These are phyloP conservation scores for Scheffersomyces amazonensis DNA, from an alignment of 805 yeast genomes.

Conservation along the genomic window DNA sequence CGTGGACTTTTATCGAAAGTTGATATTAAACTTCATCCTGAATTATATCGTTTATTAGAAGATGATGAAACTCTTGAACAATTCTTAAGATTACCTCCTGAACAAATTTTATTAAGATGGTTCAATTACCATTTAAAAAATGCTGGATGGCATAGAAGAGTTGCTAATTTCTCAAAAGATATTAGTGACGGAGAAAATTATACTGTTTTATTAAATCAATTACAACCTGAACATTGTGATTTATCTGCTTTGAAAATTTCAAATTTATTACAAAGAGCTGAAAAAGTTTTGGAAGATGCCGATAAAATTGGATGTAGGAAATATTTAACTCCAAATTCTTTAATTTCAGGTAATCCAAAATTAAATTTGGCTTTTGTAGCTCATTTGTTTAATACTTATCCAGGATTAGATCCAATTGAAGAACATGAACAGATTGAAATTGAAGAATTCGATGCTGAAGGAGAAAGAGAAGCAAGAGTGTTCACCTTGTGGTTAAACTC, in stretches of 20 bases:
- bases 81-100: conserved; percentile 94
- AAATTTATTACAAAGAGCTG: conserved; percentile 81
- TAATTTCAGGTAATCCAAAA: conserved; percentile 95
- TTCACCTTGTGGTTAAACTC: conserved; percentile 97
- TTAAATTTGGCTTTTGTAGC: conserved; percentile 97
- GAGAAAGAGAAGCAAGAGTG: conserved; percentile 98
- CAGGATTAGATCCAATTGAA: conserved; percentile 94
- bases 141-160: conserved; percentile 86
- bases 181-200: conserved; percentile 95
- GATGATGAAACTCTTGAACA: conserved; percentile 98
- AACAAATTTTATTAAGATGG: conserved; percentile 95
- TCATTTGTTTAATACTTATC: conserved; percentile 92
- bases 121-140: conserved; percentile 93
- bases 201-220: conserved; percentile 83
- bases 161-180: conserved; percentile 80
- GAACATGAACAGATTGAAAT: conserved; percentile 90
- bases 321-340: conserved; percentile 88
- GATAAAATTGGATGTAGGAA: conserved; percentile 91
- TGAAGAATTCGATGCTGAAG: conserved; percentile 98
- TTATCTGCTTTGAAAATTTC: conserved; percentile 74
- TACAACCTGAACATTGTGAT: conserved; percentile 81
- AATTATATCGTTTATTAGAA: conserved; percentile 87
- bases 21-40: conserved; percentile 95
- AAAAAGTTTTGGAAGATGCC: conserved; percentile 79
- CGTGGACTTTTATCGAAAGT: conserved; percentile 92